Evolutionary conservation across 2,329 filamentous ascomycete species (phyloP).

Genomic region (Neophaeococcomyces mojaviensis): DNA sequence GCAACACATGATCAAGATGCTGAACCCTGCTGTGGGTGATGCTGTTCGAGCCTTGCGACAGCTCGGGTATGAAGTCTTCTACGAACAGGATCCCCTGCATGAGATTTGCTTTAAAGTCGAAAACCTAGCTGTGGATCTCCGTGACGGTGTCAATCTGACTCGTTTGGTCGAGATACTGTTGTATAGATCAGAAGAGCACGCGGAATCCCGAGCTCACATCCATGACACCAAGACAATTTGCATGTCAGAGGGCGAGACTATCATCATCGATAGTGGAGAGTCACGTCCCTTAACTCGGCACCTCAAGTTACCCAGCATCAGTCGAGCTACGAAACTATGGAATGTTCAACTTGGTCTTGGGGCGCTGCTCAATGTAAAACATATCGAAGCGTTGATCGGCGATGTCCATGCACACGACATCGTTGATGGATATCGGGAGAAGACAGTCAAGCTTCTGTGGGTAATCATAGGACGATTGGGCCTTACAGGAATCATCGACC

Average conservation of each 20-base stretch:
- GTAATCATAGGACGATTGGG: conserved; percentile 51
- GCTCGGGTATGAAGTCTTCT: conserved; percentile 48
- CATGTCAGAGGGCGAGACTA: conserved; percentile 38
- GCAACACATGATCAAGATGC: conserved; percentile 43
- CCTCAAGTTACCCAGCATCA: conserved; percentile 50
- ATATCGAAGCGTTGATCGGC: conserved; percentile 34
- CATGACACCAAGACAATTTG: conserved; percentile 34
- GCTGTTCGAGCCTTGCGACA: conserved; percentile 48
- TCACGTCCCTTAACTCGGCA: conserved; percentile 47
- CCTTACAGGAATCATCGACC: conserved; percentile 47
- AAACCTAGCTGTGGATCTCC: conserved; percentile 56
- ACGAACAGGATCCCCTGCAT: conserved; percentile 50
- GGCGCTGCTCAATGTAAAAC: conserved; percentile 41
- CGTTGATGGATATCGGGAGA: conserved; percentile 58
- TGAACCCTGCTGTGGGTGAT: conserved; percentile 54
- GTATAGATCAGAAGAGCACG: conserved; percentile 32
- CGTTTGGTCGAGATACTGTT: conserved; percentile 53
- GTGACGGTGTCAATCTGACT: conserved; percentile 54
- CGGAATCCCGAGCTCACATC: conserved; percentile 23
- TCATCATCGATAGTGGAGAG: conserved; percentile 30
- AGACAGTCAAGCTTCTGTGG: conserved; percentile 56
- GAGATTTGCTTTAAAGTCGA: conserved; percentile 52
- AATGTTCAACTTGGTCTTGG: conserved; percentile 53
- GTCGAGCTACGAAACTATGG: conserved; percentile 49
- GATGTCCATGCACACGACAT: conserved; percentile 50